Conservation (phyloP, 495 filamentous ascomycete species). For the Penicillium cosmopolitanum region DNA sequence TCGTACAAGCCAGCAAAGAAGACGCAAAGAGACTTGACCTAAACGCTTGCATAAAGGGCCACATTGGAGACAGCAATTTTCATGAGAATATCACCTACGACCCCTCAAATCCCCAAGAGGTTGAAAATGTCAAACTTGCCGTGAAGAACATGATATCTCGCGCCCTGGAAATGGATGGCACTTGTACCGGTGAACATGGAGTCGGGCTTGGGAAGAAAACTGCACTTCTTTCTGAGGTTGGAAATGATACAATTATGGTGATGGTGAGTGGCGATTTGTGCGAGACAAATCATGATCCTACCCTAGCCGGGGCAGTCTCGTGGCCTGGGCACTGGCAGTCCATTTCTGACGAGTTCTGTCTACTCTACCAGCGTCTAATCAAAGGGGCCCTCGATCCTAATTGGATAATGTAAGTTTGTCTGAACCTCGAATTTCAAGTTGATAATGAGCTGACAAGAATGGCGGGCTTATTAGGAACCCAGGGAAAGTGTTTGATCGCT, state of each 20-base stretch:
- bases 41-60: slow-evolving; percentile 78
- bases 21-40: slow-evolving; percentile 78
- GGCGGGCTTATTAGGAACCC: slow-evolving; percentile 53
- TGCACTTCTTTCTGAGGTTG: slow-evolving; percentile 72
- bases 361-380: slow-evolving; percentile 40
- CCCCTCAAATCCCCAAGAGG: slow-evolving; percentile 64
- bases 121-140: slow-evolving; percentile 62
- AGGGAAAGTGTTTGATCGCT: slow-evolving; percentile 64
- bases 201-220: slow-evolving; percentile 84
- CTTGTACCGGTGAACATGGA: slow-evolving; percentile 71
- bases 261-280: slow-evolving; percentile 59
- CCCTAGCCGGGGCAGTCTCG: no score
- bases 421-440: no score
- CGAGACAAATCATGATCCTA: no score
- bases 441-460: neutral
- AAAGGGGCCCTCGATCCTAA: slow-evolving; percentile 77
- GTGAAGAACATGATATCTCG: slow-evolving; percentile 81
- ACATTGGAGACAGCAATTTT: slow-evolving; percentile 88
- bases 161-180: slow-evolving; percentile 87
- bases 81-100: slow-evolving; percentile 78
- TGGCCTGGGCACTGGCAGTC: no score
- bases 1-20: slow-evolving; percentile 82
- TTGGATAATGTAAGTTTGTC: slow-evolving; percentile 63
- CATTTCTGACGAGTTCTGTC: no score
- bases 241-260: slow-evolving; percentile 70